A percentile compares a stretch with the other conserved stretches of the same genome.
These are phyloP conservation scores for Harringtonia aguacate DNA, from an alignment of 2,329 filamentous ascomycete species.

Conservation along the genomic window DNA sequence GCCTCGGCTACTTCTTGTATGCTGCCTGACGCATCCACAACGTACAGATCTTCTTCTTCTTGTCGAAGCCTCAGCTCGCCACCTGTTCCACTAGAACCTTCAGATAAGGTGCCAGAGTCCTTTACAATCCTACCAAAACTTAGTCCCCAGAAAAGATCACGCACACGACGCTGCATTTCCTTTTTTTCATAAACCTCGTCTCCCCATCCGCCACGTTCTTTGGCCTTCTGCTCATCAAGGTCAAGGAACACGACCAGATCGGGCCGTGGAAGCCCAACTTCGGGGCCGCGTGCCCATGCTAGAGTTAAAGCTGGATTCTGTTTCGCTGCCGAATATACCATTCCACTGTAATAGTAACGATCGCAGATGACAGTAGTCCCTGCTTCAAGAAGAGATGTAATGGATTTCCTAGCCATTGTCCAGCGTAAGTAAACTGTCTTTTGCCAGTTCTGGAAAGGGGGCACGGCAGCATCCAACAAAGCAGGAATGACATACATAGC, in stretches of 20 bases:
- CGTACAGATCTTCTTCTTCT: constrained; percentile 41
- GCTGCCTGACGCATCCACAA: constrained; percentile 41
- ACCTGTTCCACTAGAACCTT: constrained; percentile 6
- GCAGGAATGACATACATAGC: constrained; percentile 31
- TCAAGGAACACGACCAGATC: constrained; percentile 85
- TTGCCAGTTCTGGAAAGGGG: not conserved
- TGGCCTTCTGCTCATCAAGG: constrained; percentile 62
- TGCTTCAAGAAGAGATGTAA: constrained; percentile 40
- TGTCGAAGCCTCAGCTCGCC: constrained; percentile 28
- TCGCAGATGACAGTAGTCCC: constrained; percentile 78
- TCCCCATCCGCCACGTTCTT: constrained; percentile 74
- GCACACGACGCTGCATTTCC: constrained; percentile 71
- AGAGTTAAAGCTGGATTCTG: constrained; percentile 58
- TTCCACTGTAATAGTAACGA: constrained; percentile 90
- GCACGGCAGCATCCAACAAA: not conserved
- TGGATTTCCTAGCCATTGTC: constrained; percentile 44
- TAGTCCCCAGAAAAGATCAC: constrained; percentile 58
- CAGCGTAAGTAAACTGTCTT: not conserved
- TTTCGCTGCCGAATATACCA: constrained; percentile 89
- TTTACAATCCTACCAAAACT: constrained; percentile 3
- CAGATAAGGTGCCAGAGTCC: constrained; percentile 9
- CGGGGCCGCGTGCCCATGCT: constrained; percentile 73
- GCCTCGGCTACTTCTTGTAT: constrained; percentile 46
- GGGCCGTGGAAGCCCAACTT: constrained; percentile 76
- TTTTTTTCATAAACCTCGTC: constrained; percentile 79